phyloP scores from a whole-genome alignment of 495 filamentous ascomycete genomes.

The Penicillium antarcticum region DNA sequence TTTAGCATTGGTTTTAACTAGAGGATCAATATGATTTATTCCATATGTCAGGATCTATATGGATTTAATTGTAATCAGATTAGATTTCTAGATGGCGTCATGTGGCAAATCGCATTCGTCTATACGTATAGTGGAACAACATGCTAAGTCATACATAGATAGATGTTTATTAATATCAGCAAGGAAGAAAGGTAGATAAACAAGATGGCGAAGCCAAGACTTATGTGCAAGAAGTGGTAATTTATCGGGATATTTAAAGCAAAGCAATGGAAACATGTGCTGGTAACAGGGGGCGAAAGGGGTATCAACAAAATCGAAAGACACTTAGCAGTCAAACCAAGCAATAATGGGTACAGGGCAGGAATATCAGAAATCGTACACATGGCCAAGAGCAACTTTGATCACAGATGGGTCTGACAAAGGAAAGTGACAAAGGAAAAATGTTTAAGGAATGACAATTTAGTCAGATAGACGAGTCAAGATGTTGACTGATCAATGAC shows the following conservation, averaged over 20 bases:
- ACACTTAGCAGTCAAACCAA: slow-evolving; percentile 12
- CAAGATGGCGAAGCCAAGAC: neutral
- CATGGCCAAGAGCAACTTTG: neutral
- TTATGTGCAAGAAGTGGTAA: slow-evolving; percentile 20
- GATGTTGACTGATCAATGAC: neutral
- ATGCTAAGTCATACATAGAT: neutral
- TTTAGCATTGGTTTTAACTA: too few relatives aligned
- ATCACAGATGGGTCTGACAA: slow-evolving; percentile 3
- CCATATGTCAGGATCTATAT: slow-evolving; percentile 1
- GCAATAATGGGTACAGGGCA: slow-evolving; percentile 3
- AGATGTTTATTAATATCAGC: neutral
- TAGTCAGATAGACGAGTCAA: slow-evolving; percentile 2
- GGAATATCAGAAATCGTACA: slow-evolving; percentile 15
- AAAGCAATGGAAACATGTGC: slow-evolving; percentile 11
- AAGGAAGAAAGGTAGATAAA: neutral
- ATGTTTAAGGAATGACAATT: slow-evolving; percentile 28
- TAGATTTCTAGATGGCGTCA: too few relatives aligned
- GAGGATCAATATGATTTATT: too few relatives aligned
- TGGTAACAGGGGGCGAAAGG: slow-evolving; percentile 33
- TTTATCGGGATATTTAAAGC: slow-evolving; percentile 14
- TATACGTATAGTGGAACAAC: too few relatives aligned
- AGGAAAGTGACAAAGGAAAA: slow-evolving; percentile 29
- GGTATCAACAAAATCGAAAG: slow-evolving; percentile 42
- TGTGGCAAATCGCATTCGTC: too few relatives aligned
- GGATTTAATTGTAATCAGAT: neutral